A percentile compares a stretch with the other conserved stretches of the same genome.
phyloP scores from a whole-genome alignment of 1,139 yeast species.

The Lodderomyces metapsilosis region DNA sequence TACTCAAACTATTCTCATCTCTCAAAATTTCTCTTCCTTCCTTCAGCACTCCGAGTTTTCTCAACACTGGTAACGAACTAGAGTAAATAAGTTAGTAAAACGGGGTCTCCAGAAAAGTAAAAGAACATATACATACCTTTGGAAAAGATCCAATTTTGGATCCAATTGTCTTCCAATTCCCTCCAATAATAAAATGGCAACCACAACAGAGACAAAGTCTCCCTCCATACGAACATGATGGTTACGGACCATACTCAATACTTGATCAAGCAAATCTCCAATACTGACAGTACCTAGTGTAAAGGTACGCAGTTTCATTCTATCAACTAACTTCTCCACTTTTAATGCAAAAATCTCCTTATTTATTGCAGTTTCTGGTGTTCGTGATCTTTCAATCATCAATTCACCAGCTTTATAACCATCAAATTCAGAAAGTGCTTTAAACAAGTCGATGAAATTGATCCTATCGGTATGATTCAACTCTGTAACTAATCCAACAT shows the following conservation, averaged over 20 bases:
- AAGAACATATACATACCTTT: constrained; percentile 80
- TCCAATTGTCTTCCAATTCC: constrained; percentile 95
- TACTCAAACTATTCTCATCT: constrained; percentile 63
- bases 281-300: constrained; percentile 89
- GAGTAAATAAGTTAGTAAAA: constrained; percentile 6
- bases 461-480: constrained; percentile 71
- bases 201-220: constrained; percentile 90
- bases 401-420: constrained; percentile 94
- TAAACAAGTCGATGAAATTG: constrained; percentile 86
- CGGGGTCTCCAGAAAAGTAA: constrained; percentile 39
- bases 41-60: constrained; percentile 73
- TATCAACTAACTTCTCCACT: constrained; percentile 77
- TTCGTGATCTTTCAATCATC: constrained; percentile 90
- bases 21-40: constrained; percentile 61
- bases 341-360: constrained; percentile 83
- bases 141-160: constrained; percentile 89
- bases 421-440: constrained; percentile 85
- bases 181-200: constrained; percentile 83
- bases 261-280: constrained; percentile 86
- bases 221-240: constrained; percentile 99
- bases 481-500: constrained; percentile 91
- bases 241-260: constrained; percentile 82
- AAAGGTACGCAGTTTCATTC: constrained; percentile 84
- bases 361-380: constrained; percentile 89
- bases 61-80: constrained; percentile 83